A percentile compares a stretch with the other conserved stretches of the same genome.
These are phyloP conservation scores for Hymenoscyphus fructigenus DNA, from an alignment of 2,329 filamentous ascomycete species.

Conservation along the genomic window DNA sequence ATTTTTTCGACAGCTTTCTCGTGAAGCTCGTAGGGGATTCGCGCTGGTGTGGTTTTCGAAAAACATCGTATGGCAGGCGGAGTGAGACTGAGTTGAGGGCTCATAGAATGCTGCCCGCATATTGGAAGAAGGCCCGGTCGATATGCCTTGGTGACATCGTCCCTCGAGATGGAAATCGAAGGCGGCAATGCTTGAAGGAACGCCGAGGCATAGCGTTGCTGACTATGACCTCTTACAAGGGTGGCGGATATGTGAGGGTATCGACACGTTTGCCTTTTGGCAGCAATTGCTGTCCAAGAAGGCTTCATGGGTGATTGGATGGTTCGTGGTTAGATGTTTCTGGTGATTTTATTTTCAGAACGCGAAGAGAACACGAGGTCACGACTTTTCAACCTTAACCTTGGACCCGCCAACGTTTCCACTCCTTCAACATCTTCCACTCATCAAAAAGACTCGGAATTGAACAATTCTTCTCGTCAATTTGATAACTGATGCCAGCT, in stretches of 20 bases:
- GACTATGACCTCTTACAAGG: background rate
- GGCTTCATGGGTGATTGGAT: slow-evolving; percentile 21
- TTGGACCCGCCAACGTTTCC: no score
- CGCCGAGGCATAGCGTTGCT: slow-evolving; percentile 7
- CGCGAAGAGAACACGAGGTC: background rate
- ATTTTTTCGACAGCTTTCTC: slow-evolving; percentile 45
- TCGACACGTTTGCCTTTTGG: slow-evolving; percentile 18
- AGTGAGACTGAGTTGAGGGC: background rate
- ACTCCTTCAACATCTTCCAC: background rate
- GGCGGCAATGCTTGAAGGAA: slow-evolving; percentile 1
- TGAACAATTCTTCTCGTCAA: no score
- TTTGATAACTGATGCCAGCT: no score
- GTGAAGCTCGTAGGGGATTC: slow-evolving; percentile 35
- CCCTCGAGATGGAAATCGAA: background rate
- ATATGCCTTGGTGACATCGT: background rate
- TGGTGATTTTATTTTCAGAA: background rate
- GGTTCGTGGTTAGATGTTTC: background rate
- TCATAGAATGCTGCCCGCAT: no score
- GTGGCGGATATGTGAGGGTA: background rate
- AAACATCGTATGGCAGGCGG: slow-evolving; percentile 8
- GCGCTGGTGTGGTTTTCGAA: slow-evolving; percentile 4
- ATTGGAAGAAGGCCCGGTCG: background rate
- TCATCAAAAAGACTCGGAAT: background rate
- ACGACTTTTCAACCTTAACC: background rate
- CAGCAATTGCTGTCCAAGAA: slow-evolving; percentile 22